Base-by-base conservation (phyloP, 2,329 filamentous ascomycete genomes). In the Penicillium concentricum region DNA sequence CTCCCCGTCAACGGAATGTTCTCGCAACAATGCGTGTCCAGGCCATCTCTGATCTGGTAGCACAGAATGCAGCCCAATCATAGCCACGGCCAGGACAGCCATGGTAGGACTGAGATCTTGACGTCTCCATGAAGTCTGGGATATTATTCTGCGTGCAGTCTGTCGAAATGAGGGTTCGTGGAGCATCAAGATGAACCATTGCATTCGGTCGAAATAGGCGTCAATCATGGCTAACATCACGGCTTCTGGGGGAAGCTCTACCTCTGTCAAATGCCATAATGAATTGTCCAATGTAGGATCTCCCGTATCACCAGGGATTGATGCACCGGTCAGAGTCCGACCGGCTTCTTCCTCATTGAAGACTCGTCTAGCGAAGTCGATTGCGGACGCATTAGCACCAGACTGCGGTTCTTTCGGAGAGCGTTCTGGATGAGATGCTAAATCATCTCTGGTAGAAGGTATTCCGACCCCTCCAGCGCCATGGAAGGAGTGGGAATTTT, bases 181-280 rank as follows among this genome's bases (percentile, higher is more conserved):
- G 32, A 64, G 57, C 2, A 65, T 8, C 30, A 63, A 54, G 16
- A 66, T 60, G 26, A 63, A 66, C 64, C 64, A 66, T 41, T 66
- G 56, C 24, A 66, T 52, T 38, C 64, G 49, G 20, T 62, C 54
- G 48, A 66, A 66, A 34, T 66, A 66, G 26, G 54, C 64, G 20
- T 66, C 63, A 4, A 66, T 49, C 18, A 65, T 42, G 8, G 44
- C 24, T 5, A 42, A 35, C 48, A 65, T 65, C 12, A 65, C 49
- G 8, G 54, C 38, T 38, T 47, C 34, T 15, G 62, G 59, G 4
- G 62, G 61, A 10, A 65, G 46, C 28, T 57, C 48, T 34, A 65
- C 52, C 20, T 57, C 50, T 32, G 57, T 59, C 6, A 64, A 42
- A 20, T 55, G 46, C 62, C 62, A 65, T 35, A 55, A 34, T 22